Conservation (phyloP, 2,329 filamentous ascomycete species). For the Xylaria arbuscula region DNA sequence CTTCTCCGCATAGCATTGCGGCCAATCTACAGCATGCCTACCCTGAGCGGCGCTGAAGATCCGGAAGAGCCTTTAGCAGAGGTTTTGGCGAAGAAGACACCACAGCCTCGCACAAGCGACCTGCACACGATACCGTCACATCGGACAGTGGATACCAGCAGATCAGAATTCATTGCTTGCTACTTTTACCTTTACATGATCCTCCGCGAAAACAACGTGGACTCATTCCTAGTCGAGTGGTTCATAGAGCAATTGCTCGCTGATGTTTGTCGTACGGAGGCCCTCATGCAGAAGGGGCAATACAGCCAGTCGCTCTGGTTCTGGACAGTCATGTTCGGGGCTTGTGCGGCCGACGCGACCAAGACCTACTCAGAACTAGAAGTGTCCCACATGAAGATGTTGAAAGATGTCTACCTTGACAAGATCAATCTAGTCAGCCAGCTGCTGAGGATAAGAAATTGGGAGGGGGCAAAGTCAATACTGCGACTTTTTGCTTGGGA, state of each 20-base stretch:
- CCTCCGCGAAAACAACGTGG: conserved; percentile 55
- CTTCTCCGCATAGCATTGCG: conserved; percentile 58
- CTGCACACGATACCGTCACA: conserved; percentile 30
- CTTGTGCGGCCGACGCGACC: conserved; percentile 55
- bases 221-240: conserved; percentile 58
- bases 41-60: conserved; percentile 44
- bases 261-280: conserved; percentile 57
- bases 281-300: conserved; percentile 54
- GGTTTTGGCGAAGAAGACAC: conserved; percentile 44
- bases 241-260: conserved; percentile 59
- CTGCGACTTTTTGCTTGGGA: conserved; percentile 55
- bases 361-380: conserved; percentile 52
- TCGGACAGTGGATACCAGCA: conserved; percentile 52
- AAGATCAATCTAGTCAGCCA: conserved; percentile 56
- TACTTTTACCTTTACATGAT: conserved; percentile 61
- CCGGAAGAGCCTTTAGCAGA: conserved; percentile 46
- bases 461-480: conserved; percentile 53
- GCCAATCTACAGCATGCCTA: conserved; percentile 51
- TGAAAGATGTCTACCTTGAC: conserved; percentile 54
- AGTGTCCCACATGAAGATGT: conserved; percentile 53
- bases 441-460: conserved; percentile 53
- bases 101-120: conserved; percentile 38
- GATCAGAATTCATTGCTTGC: conserved; percentile 59
- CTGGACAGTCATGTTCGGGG: conserved; percentile 60
- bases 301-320: conserved; percentile 59